Evolutionary conservation across 768 basidiomycete species (phyloP), one percentile per base, ranked within the genome.

Genomic region (Lyophyllum shimeji): DNA sequence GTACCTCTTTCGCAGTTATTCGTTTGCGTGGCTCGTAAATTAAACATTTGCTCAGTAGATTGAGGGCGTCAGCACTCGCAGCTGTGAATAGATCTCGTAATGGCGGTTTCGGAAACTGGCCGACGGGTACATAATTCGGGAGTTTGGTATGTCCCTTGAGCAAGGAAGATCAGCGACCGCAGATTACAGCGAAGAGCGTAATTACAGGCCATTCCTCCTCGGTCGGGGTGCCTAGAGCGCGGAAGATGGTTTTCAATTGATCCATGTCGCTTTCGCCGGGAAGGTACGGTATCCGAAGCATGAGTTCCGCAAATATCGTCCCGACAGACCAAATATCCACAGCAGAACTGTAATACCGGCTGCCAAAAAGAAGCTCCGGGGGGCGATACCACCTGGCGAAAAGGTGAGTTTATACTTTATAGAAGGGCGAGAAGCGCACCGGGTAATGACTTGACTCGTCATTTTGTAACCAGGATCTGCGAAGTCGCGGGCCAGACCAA

Each of bases 261-360:
- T 97, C 96, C 83, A 99, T 89, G 69, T 98, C 97, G 50, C 85
- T 90, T 61, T 97, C 95, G 17, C 95, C 97, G 1, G 97, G 88
- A 24, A 98, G 81, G 66, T 97, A 99, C 1, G 97, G 97, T 23
- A 90, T 94, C 15, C 97, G 85, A 31, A 98, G 77, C 90, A 98
- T 96, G 49, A 98, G 82, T 69, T 99, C 97, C 2, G 96, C 93
- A 65, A 98, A 96, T 60, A 99, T 99, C 61, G 95, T 97, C 0
- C 96, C 96, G 3, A 97, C 89, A 9, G 95, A 97, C 96, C 96
- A 99, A 29, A 94, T 84, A 70, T 99, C 96, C 55, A 97, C 94
- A 0, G 89, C 89, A 1, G 92, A 86, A 64, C 93, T 84, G 70
- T 99, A 98, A 69, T 92, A 90, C 23, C 95, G 80, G 52, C 90